Percentiles rank a stretch among this genome's conserved stretches.
Evolutionary conservation across 2,329 filamentous ascomycete genomes (phyloP).

Genomic region (Monosporascus sp.): DNA sequence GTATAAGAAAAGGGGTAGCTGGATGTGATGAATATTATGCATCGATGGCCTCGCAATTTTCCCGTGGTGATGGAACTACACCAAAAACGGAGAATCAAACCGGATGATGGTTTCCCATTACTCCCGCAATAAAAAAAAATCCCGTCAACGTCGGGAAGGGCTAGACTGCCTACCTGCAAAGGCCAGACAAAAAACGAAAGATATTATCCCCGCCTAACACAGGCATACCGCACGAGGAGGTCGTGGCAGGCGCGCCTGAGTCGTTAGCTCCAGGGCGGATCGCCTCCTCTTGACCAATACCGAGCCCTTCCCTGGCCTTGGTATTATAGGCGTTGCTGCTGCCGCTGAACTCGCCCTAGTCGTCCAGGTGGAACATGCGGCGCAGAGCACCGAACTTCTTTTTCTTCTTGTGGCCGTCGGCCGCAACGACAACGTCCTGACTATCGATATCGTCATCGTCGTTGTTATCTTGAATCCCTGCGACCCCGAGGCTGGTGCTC

Average conservation of each 20-base stretch:
- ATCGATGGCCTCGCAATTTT: background rate
- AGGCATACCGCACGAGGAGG: background rate
- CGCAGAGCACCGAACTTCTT: conserved; percentile 55
- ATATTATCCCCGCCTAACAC: background rate
- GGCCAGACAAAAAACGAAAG: background rate
- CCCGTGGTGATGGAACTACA: too few relatives aligned
- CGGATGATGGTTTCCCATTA: too few relatives aligned
- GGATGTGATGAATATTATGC: background rate
- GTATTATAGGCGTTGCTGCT: conserved; percentile 1
- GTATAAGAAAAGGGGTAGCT: background rate
- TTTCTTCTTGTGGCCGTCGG: conserved; percentile 28
- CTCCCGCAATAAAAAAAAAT: background rate
- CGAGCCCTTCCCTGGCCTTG: conserved; percentile 8
- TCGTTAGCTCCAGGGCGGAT: conserved; percentile 20
- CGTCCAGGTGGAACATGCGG: conserved; percentile 51
- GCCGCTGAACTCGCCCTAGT: conserved; percentile 30
- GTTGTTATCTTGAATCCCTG: conserved; percentile 12
- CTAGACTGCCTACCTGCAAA: background rate
- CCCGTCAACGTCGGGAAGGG: background rate
- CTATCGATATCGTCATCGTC: conserved; percentile 3
- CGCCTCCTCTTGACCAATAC: conserved; percentile 14
- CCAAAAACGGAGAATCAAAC: background rate
- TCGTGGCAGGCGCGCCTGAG: background rate
- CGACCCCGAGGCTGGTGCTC: conserved; percentile 23
- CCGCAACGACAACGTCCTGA: conserved; percentile 18